Conservation (phyloP, 345 rosid species). For the Aethionema arabicum region DNA sequence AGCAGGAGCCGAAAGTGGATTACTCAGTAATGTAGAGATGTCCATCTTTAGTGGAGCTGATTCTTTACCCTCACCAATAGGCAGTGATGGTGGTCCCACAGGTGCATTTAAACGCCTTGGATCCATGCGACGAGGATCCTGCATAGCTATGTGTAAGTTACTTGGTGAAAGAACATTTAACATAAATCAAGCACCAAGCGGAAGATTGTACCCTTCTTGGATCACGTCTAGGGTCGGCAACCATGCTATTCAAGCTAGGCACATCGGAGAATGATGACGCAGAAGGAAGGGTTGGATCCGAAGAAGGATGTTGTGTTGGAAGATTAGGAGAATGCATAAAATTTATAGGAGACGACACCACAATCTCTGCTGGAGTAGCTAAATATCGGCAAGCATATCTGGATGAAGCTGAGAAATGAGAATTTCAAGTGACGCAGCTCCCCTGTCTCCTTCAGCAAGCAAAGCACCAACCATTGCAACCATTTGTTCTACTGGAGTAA, state of each 20-base stretch:
- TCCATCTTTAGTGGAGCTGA: constrained; percentile 49
- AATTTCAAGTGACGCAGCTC: constrained; percentile 92
- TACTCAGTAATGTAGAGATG: constrained; percentile 44
- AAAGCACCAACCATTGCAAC: constrained; percentile 96
- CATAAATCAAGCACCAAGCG: constrained; percentile 25
- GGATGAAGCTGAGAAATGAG: constrained; percentile 92
- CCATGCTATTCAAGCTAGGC: constrained; percentile 42
- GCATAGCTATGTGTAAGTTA: constrained; percentile 39
- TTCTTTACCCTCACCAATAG: constrained; percentile 49
- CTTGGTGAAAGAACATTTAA: constrained; percentile 19
- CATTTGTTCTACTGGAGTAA: constrained; percentile 94
- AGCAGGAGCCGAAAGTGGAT: constrained; percentile 44
- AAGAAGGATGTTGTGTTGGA: constrained; percentile 41
- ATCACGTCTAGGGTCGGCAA: constrained; percentile 80
- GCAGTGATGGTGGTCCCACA: constrained; percentile 44
- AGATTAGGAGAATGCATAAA: constrained; percentile 49
- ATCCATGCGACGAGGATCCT: constrained; percentile 99
- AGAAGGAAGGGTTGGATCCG: constrained; percentile 41
- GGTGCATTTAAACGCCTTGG: constrained; percentile 89
- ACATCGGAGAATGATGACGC: constrained; percentile 48
- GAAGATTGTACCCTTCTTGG: constrained; percentile 77
- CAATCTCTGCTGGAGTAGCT: constrained; percentile 49
- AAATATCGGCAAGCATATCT: constrained; percentile 93
- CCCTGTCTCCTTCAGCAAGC: constrained; percentile 99
- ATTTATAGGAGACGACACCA: constrained; percentile 41